Conservation (phyloP, 2,329 filamentous ascomycete genomes). For the Neofusicoccum cordaticola region DNA sequence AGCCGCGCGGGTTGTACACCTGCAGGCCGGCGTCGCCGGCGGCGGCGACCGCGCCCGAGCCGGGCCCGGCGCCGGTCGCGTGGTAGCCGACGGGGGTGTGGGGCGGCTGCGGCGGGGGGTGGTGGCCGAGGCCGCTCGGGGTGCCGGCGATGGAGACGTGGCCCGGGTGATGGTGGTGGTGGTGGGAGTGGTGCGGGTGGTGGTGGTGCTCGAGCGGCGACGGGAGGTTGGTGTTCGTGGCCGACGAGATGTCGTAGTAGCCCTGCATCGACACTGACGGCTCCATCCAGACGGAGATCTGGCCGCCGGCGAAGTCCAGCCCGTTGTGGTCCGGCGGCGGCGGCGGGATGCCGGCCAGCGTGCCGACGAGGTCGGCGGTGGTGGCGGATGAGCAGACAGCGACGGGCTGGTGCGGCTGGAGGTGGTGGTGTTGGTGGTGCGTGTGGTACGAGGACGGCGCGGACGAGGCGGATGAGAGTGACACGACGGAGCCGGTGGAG, state of each 20-base stretch:
- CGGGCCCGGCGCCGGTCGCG: background rate
- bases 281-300: slow-evolving; percentile 42
- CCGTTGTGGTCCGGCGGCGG: slow-evolving; percentile 27
- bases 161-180: background rate
- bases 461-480: background rate
- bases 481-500: background rate
- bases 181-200: background rate
- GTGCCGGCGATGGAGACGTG: background rate
- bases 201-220: slow-evolving; percentile 5
- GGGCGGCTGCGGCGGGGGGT: background rate
- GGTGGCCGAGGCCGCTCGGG: background rate
- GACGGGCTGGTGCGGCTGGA: slow-evolving; percentile 34
- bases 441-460: background rate
- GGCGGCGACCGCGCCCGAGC: no score
- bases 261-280: slow-evolving; percentile 27
- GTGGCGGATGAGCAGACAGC: background rate
- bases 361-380: background rate
- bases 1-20: slow-evolving; percentile 7
- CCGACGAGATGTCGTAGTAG: slow-evolving; percentile 5
- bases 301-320: slow-evolving; percentile 41
- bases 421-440: slow-evolving; percentile 28
- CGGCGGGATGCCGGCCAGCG: background rate
- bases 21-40: background rate
- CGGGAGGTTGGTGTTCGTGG: background rate
- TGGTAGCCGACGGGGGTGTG: slow-evolving; percentile 3